Percentiles rank a stretch among this genome's conserved stretches.
Evolutionary conservation across 768 basidiomycete genomes (phyloP).

Genomic region (Panaeolus papilionaceus): DNA sequence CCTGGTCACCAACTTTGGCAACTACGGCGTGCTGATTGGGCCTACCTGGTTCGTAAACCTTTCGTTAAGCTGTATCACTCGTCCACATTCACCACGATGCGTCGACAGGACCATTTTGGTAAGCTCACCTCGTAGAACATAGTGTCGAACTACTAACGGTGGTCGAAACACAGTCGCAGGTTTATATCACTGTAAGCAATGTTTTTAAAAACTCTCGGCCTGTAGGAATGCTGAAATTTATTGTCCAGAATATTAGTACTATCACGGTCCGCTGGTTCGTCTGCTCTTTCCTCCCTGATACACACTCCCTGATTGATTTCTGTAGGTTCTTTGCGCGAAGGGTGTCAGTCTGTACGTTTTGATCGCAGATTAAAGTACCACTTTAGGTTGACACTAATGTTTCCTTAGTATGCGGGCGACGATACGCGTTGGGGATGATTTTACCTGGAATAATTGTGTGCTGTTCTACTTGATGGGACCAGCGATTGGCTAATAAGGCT

Average conservation of each 20-base stretch:
- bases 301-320: neutral
- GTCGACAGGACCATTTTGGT: conserved; percentile 1
- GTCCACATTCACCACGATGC: neutral
- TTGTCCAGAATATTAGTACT: neutral
- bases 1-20: conserved; percentile 15
- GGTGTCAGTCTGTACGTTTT: conserved; percentile 1
- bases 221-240: neutral
- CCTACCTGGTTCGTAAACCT: neutral
- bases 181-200: conserved; percentile 2
- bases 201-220: neutral
- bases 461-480: neutral
- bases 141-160: neutral
- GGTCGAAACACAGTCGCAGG: neutral
- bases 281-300: neutral
- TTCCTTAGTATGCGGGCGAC: neutral
- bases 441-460: conserved; percentile 1
- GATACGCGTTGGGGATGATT: neutral
- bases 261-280: conserved; percentile 8
- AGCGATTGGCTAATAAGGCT: neutral
- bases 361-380: neutral
- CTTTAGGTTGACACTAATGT: neutral
- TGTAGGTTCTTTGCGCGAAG: neutral
- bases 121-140: neutral
- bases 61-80: neutral
- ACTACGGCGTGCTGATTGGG: neutral